phyloP scores from a whole-genome alignment of 345 rosid genomes.

The Odontarrhena argentea region DNA sequence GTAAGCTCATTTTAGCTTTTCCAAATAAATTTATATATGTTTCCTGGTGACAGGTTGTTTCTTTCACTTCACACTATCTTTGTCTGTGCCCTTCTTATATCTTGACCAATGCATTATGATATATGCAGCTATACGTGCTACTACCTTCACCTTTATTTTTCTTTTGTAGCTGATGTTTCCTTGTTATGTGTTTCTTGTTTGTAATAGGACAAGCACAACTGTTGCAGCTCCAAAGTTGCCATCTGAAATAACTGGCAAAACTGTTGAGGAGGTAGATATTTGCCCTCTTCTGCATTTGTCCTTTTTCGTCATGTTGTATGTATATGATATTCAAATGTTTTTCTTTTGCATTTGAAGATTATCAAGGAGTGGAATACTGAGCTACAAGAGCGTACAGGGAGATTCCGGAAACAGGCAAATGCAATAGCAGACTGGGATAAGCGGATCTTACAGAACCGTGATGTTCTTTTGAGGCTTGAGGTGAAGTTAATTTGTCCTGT shows the following conservation, averaged over 20 bases:
- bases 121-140: slow-evolving; percentile 10
- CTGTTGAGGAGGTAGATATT: slow-evolving; percentile 84
- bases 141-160: slow-evolving; percentile 3
- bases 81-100: slow-evolving; percentile 19
- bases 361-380: slow-evolving; percentile 97
- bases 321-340: slow-evolving; percentile 3
- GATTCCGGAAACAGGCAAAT: slow-evolving; percentile 86
- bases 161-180: slow-evolving; percentile 17
- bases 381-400: slow-evolving; percentile 90
- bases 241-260: slow-evolving; percentile 87
- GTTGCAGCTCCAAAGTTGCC: slow-evolving; percentile 70
- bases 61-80: slow-evolving; percentile 1
- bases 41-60: not conserved
- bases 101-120: slow-evolving; percentile 11
- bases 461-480: slow-evolving; percentile 97
- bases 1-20: slow-evolving; percentile 47
- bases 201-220: slow-evolving; percentile 58
- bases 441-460: slow-evolving; percentile 94
- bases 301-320: not conserved
- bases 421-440: slow-evolving; percentile 99
- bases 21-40: not conserved
- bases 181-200: slow-evolving; percentile 34
- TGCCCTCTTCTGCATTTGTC: slow-evolving; percentile 7
- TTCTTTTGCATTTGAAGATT: slow-evolving; percentile 53
- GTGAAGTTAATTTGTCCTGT: slow-evolving; percentile 40